Percentiles rank a stretch among this genome's conserved stretches.
phyloP scores from a whole-genome alignment of 2,329 filamentous ascomycete species.

The Cladorrhinum sp. region DNA sequence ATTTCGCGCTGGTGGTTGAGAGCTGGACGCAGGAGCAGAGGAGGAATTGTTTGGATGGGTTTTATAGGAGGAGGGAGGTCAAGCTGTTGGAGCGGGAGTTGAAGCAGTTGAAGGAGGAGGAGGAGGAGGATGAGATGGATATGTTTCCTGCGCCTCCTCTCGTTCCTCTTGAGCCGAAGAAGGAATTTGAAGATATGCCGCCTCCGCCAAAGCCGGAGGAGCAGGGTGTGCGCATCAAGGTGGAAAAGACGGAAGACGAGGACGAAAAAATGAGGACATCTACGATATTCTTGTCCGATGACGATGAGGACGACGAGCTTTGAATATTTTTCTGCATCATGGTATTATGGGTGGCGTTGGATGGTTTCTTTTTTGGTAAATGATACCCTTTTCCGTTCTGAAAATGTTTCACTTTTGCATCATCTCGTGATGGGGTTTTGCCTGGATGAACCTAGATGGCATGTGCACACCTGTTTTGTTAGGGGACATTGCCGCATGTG shows the following conservation, averaged over 20 bases:
- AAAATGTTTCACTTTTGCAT: background rate
- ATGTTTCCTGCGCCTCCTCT: background rate
- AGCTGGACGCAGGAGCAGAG: slow-evolving; percentile 83
- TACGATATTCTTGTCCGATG: slow-evolving; percentile 23
- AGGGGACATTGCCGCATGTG: background rate
- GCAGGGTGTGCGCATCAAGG: background rate
- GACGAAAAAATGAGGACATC: slow-evolving; percentile 2
- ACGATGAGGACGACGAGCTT: slow-evolving; percentile 29
- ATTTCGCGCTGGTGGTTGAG: slow-evolving; percentile 89
- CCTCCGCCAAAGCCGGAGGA: background rate
- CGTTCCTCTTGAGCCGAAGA: background rate
- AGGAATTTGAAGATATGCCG: background rate
- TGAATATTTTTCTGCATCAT: slow-evolving; percentile 11
- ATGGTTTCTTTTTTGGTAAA: background rate
- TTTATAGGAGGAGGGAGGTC: slow-evolving; percentile 68
- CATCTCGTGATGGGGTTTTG: background rate
- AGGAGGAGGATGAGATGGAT: slow-evolving; percentile 10
- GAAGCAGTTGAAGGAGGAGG: slow-evolving; percentile 26
- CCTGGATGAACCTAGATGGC: background rate
- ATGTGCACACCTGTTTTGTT: background rate
- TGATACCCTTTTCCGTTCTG: background rate
- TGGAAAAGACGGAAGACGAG: slow-evolving; percentile 2
- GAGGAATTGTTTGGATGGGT: slow-evolving; percentile 72
- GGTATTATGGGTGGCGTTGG: background rate
- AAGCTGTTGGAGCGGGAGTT: slow-evolving; percentile 39